phyloP scores from a whole-genome alignment of 2,329 filamentous ascomycete genomes.

The Venturia oleaginea region DNA sequence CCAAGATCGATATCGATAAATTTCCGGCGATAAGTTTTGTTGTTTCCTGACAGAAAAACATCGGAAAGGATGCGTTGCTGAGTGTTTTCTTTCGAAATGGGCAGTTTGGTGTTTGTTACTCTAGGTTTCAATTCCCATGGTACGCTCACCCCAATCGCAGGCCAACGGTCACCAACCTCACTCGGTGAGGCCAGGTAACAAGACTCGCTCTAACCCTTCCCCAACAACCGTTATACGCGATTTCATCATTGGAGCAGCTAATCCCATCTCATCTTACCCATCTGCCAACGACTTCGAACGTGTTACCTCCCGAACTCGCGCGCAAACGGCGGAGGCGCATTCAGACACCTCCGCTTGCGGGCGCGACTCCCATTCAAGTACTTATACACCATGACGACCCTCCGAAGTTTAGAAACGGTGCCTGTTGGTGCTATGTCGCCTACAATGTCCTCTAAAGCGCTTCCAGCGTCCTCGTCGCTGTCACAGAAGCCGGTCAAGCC shows the following conservation, averaged over 20 bases:
- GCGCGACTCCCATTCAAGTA: neutral
- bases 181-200: neutral
- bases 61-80: neutral
- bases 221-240: neutral
- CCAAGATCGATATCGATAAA: neutral
- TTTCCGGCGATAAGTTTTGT: neutral
- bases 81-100: neutral
- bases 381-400: constrained; percentile 26
- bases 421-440: constrained; percentile 26
- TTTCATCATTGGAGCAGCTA: neutral
- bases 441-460: constrained; percentile 25
- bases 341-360: neutral
- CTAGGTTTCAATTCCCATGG: neutral
- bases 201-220: neutral
- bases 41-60: no score
- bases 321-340: neutral
- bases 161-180: constrained; percentile 1
- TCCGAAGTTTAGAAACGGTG: constrained; percentile 29
- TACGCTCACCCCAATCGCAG: neutral
- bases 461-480: constrained; percentile 19
- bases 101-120: neutral
- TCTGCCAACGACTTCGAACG: neutral
- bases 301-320: neutral
- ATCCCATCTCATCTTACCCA: neutral
- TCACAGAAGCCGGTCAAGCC: constrained; percentile 15